Percentiles rank a stretch among this genome's conserved stretches.
These are phyloP conservation scores for Sclerotinia borealis DNA, from an alignment of 2,329 filamentous ascomycete genomes.

Conservation along the genomic window DNA sequence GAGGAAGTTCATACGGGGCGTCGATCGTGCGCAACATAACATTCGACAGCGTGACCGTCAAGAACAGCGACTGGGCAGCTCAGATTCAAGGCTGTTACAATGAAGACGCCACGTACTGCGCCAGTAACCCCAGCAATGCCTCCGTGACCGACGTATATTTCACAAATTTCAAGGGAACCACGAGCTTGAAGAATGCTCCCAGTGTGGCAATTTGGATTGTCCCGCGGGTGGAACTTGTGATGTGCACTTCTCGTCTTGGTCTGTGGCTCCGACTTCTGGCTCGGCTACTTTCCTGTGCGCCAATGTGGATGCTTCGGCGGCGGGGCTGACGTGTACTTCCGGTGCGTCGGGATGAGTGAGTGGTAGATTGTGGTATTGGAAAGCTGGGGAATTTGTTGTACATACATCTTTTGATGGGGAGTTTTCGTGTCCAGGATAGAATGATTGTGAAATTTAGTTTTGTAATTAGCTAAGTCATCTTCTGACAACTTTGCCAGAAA, in stretches of 20 bases:
- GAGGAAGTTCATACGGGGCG: slow-evolving; percentile 33
- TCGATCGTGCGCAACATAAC: slow-evolving; percentile 40
- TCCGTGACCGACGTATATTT: slow-evolving; percentile 34
- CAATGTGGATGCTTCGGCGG: slow-evolving; percentile 29
- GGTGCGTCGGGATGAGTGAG: slow-evolving; percentile 34
- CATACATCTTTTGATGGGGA: not conserved
- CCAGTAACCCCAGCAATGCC: slow-evolving; percentile 33
- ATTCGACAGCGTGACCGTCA: slow-evolving; percentile 35
- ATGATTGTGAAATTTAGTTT: not conserved
- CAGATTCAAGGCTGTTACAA: slow-evolving; percentile 42
- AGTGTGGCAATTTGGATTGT: slow-evolving; percentile 37
- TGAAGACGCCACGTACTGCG: slow-evolving; percentile 35
- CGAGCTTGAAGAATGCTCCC: slow-evolving; percentile 34
- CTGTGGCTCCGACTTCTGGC: slow-evolving; percentile 33
- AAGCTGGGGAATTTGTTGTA: not conserved
- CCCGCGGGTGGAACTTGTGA: slow-evolving; percentile 35
- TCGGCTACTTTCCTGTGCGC: slow-evolving; percentile 33
- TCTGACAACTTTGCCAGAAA: not conserved
- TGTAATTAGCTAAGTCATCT: not conserved
- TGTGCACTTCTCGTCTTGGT: slow-evolving; percentile 32
- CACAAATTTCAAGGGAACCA: slow-evolving; percentile 36
- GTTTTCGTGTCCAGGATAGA: not conserved
- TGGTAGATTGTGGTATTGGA: not conserved
- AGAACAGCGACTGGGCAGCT: slow-evolving; percentile 38
- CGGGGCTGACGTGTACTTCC: slow-evolving; percentile 33